phyloP scores from a whole-genome alignment of 352 stramenopile genomes.

The Halophytophthora polymorphica region DNA sequence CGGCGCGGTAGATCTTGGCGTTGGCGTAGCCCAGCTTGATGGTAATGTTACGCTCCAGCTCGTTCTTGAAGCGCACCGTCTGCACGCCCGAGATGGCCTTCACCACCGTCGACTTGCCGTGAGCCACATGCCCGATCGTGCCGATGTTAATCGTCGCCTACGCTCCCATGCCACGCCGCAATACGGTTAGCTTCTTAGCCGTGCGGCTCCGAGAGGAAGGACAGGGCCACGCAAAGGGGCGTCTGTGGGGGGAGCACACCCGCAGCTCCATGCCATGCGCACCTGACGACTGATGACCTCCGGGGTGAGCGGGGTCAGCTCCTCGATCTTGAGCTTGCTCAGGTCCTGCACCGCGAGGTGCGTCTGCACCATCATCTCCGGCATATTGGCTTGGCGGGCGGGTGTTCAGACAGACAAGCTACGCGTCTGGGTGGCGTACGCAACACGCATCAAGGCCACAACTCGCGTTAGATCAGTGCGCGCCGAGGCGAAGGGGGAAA shows the following conservation, averaged over 20 bases:
- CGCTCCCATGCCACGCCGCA: constrained; percentile 15
- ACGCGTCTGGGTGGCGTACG: background rate
- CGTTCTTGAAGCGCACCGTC: constrained; percentile 98
- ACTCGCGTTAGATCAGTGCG: background rate
- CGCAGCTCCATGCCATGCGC: no score
- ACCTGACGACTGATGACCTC: constrained; percentile 95
- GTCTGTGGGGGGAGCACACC: background rate
- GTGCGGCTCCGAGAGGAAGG: no score
- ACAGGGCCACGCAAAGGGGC: no score
- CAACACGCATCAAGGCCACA: background rate
- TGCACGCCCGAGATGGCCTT: constrained; percentile 99
- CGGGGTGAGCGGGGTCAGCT: constrained; percentile 96
- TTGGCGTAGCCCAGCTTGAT: constrained; percentile 99
- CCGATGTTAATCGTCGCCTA: constrained; percentile 99
- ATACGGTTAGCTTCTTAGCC: constrained; percentile 51
- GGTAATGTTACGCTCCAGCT: constrained; percentile 99
- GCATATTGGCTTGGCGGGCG: constrained; percentile 32
- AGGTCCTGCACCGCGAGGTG: constrained; percentile 93
- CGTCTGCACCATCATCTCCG: constrained; percentile 63
- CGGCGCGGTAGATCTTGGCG: constrained; percentile 98
- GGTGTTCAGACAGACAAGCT: background rate
- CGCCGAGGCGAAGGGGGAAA: no score
- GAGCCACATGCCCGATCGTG: constrained; percentile 99
- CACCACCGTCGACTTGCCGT: constrained; percentile 99
- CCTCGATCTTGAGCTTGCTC: constrained; percentile 92